Conservation (phyloP, 2,329 filamentous ascomycete species). For the Penicillium palitans region DNA sequence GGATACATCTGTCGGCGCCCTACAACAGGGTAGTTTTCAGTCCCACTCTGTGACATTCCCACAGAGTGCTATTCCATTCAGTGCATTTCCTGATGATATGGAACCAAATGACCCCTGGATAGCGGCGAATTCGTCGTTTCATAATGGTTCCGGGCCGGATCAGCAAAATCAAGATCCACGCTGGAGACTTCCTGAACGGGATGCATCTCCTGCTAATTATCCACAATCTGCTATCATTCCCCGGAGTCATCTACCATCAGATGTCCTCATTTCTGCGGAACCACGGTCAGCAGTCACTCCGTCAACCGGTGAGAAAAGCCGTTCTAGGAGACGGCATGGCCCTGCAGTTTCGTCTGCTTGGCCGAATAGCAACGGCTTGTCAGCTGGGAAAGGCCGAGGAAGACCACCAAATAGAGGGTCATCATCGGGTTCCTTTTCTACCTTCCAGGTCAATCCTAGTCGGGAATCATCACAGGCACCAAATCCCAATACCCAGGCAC, state of each 20-base stretch:
- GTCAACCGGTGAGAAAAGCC: slow-evolving; percentile 49
- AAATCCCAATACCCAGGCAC: slow-evolving; percentile 37
- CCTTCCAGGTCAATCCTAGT: slow-evolving; percentile 64
- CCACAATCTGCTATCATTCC: slow-evolving; percentile 78
- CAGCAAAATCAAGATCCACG: slow-evolving; percentile 39
- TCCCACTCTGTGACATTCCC: slow-evolving; percentile 52
- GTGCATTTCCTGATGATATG: slow-evolving; percentile 57
- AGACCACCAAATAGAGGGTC: slow-evolving; percentile 73
- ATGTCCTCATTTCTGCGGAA: slow-evolving; percentile 47
- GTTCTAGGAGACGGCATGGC: slow-evolving; percentile 64
- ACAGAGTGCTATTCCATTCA: slow-evolving; percentile 53
- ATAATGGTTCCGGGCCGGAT: slow-evolving; percentile 32
- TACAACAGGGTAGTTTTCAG: slow-evolving; percentile 45
- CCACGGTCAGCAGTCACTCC: slow-evolving; percentile 74
- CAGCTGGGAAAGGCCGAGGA: slow-evolving; percentile 71
- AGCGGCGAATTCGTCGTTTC: slow-evolving; percentile 44
- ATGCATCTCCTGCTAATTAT: slow-evolving; percentile 67
- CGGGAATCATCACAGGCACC: slow-evolving; percentile 49
- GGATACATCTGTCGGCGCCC: slow-evolving; percentile 52
- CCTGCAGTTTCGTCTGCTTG: slow-evolving; percentile 90
- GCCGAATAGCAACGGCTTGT: slow-evolving; percentile 64
- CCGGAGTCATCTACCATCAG: slow-evolving; percentile 35
- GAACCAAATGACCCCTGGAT: slow-evolving; percentile 47
- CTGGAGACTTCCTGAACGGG: slow-evolving; percentile 54
- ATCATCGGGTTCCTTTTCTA: slow-evolving; percentile 66